Conservation (phyloP, 1,284 basidiomycete genomes). For the Melampsora americana region DNA sequence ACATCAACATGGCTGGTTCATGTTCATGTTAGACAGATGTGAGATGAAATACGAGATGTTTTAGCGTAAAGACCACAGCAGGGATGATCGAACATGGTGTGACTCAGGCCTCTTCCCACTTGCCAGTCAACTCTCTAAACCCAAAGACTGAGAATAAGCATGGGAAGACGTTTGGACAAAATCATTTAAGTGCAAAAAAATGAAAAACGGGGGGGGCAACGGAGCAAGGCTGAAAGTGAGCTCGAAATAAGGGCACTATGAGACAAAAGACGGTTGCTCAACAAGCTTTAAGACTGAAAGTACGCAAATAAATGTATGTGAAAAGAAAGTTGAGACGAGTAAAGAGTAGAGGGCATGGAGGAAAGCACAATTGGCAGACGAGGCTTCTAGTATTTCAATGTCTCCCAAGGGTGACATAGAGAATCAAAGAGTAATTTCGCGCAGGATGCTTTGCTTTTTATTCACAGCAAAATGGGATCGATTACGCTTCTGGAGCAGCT, state of each 20-base stretch:
- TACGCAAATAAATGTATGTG: not conserved
- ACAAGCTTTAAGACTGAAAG: constrained; percentile 9
- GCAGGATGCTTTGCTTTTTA: constrained; percentile 9
- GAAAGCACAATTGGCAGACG: constrained; percentile 7
- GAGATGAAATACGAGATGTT: too few species aligned
- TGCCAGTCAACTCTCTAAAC: too few species aligned
- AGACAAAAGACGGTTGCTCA: constrained; percentile 5
- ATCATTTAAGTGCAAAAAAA: not conserved
- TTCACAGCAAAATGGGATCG: constrained; percentile 4
- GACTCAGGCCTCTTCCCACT: too few species aligned
- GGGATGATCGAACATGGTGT: too few species aligned
- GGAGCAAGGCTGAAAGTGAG: too few species aligned
- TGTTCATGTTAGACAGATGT: too few species aligned
- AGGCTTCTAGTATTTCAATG: constrained; percentile 4
- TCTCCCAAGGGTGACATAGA: not conserved
- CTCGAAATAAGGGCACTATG: constrained; percentile 1
- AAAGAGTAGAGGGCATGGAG: not conserved
- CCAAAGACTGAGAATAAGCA: too few species aligned
- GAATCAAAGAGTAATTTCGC: constrained; percentile 10
- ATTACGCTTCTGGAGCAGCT: constrained; percentile 13
- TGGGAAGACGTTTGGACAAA: too few species aligned
- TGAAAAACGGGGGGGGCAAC: not conserved
- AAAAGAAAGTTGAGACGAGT: too few species aligned
- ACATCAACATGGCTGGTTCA: too few species aligned
- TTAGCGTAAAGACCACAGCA: too few species aligned